phyloP scores from a whole-genome alignment of 139 green algal genomes.

The Coelastrella sp. region DNA sequence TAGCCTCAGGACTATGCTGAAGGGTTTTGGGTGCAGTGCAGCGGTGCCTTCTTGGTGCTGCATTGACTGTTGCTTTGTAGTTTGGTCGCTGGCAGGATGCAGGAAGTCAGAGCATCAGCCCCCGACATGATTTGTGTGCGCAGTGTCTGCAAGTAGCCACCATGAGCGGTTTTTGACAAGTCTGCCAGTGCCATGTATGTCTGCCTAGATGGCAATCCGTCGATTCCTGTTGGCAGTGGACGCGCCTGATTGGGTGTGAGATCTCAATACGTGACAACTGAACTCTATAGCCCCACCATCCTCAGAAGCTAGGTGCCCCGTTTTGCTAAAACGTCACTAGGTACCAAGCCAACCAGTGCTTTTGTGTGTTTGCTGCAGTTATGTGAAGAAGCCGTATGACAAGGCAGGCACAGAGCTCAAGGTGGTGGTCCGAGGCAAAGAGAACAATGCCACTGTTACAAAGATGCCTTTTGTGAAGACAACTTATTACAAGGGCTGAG shows the following conservation, averaged over 20 bases:
- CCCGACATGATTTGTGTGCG: too few relatives aligned
- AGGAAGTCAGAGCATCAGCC: not conserved
- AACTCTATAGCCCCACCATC: not conserved
- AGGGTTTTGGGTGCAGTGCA: not conserved
- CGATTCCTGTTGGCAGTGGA: too few relatives aligned
- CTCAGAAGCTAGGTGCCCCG: not conserved
- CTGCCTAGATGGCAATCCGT: too few relatives aligned
- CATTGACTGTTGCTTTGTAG: too few relatives aligned
- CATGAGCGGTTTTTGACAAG: too few relatives aligned
- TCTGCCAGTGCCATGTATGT: too few relatives aligned
- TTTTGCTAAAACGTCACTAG: too few relatives aligned
- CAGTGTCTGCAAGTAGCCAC: too few relatives aligned
- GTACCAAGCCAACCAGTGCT: too few relatives aligned
- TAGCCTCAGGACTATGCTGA: not conserved
- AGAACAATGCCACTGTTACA: constrained; percentile 85
- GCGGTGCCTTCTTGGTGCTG: not conserved
- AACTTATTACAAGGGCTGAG: constrained; percentile 91
- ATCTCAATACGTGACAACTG: not conserved
- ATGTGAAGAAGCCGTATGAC: constrained; percentile 90
- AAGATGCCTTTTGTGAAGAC: constrained; percentile 99
- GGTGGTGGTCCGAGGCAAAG: constrained; percentile 94
- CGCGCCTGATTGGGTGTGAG: too few relatives aligned
- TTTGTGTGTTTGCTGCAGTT: constrained; percentile 63
- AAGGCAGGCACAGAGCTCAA: constrained; percentile 97
- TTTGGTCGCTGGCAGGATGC: not conserved